Base-by-base conservation (phyloP, 768 basidiomycete genomes). In the Galerina sulciceps region DNA sequence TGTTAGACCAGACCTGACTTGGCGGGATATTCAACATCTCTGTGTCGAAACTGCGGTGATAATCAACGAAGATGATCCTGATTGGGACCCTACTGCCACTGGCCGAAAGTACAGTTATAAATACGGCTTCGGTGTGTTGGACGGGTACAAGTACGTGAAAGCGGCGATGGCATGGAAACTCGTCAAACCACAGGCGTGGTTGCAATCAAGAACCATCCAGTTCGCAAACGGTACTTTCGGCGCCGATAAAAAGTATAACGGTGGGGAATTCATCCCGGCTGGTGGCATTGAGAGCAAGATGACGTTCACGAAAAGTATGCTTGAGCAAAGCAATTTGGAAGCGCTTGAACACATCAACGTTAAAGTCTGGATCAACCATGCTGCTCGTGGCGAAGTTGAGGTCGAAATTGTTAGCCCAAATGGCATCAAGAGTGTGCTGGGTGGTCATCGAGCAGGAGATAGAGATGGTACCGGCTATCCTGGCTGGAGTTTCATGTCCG, bases 401-500 rank as follows among this genome's bases (percentile, higher is more conserved):
- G 93, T 98, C 47, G 90, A 94, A 70, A 70, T 99, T 45, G 71
- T 80, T 17, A 96, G 94, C 67, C 96, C 97, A 0, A 85, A 85
- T 44, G 94, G 94, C 10, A 80, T 99, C 61, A 88, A 77, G 69
- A 97, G 94, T 69, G 79, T 98, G 13, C 75, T 99, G 40, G 96
- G 90, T 18, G 85, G 86, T 17, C 81, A 79, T 56, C 85, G 97
- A 60, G 67, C 78, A 35, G 78, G 79, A 11, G 97, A 99, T 69
- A 71, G 70, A 37, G 87, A 83, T 15, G 71, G 67, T 4, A 81
- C 79, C 9, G 96, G 97, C 9, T 96, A 83, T 71, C 85, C 85
- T n/a, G 96, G 93, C 0, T 99, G 97, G 97, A 89, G 83, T n/a
- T 99, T 99, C 71, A 99, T 98, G 95, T 86, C 87, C 34, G 85